phyloP scores from a whole-genome alignment of 2,329 filamentous ascomycete genomes.

The Beauveria brongniartii region DNA sequence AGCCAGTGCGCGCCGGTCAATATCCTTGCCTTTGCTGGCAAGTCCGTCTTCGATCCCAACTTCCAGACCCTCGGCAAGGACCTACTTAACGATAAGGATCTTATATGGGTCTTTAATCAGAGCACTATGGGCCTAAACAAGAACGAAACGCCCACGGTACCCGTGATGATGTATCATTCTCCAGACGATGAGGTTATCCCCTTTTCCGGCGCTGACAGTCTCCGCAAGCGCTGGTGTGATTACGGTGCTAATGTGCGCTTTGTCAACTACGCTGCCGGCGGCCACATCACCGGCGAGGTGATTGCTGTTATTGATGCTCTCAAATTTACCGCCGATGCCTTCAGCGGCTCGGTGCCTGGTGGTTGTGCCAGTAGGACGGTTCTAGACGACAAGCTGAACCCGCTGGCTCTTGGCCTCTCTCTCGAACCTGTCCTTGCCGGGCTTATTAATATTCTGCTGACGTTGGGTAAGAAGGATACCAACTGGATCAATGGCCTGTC shows the following conservation, averaged over 20 bases:
- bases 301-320: background rate
- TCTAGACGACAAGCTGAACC: conserved; percentile 2
- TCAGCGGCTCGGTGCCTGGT: conserved; percentile 1
- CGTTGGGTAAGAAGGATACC: conserved; percentile 5
- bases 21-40: background rate
- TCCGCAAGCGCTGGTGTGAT: conserved; percentile 7
- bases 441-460: background rate
- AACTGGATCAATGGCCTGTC: background rate
- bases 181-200: conserved; percentile 10
- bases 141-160: conserved; percentile 9
- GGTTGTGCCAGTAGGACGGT: conserved; percentile 1
- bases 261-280: conserved; percentile 1
- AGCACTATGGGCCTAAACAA: conserved; percentile 6
- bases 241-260: conserved; percentile 9
- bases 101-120: background rate
- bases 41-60: conserved; percentile 6
- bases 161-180: conserved; percentile 10
- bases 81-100: background rate
- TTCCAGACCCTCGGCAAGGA: conserved; percentile 9
- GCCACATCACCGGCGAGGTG: conserved; percentile 8
- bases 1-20: conserved; percentile 8
- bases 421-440: conserved; percentile 3
- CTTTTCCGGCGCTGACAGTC: background rate
- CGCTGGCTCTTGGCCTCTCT: conserved; percentile 2
- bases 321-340: conserved; percentile 6